Percentiles rank a stretch among this genome's conserved stretches.
These are phyloP conservation scores for Kingdonia uniflora DNA, from an alignment of 164 flowering plant species.

Conservation along the genomic window DNA sequence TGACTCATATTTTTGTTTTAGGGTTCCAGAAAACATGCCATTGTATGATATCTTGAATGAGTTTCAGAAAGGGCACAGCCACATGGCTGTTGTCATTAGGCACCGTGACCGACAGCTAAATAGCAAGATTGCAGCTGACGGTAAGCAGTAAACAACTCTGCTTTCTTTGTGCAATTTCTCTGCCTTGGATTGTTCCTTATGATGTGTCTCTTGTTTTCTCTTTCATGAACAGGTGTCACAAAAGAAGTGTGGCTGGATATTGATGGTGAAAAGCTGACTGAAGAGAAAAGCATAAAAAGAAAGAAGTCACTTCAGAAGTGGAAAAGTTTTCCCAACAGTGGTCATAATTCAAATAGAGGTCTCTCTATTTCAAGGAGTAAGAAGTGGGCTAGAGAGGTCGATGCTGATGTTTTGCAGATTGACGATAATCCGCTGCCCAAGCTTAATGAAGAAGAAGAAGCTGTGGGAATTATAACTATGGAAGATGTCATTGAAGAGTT, in stretches of 20 bases:
- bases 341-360: conserved; percentile 28
- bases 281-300: conserved; percentile 38
- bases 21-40: conserved; percentile 79
- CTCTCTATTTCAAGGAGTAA: conserved; percentile 34
- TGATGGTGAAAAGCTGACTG: conserved; percentile 45
- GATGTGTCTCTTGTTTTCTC: background rate
- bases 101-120: conserved; percentile 24
- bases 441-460: conserved; percentile 73
- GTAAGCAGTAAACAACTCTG: conserved; percentile 26
- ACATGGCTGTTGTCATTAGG: conserved; percentile 91
- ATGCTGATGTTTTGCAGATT: conserved; percentile 61
- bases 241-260: conserved; percentile 59
- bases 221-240: conserved; percentile 12
- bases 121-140: conserved; percentile 17
- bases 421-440: conserved; percentile 60
- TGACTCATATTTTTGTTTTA: conserved; percentile 12
- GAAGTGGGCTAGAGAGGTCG: conserved; percentile 71
- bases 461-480: conserved; percentile 90
- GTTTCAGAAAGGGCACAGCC: conserved; percentile 99
- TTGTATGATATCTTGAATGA: conserved; percentile 94
- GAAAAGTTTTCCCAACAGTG: conserved; percentile 68
- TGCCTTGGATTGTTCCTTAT: background rate
- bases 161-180: background rate
- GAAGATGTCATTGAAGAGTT: conserved; percentile 52
- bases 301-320: conserved; percentile 54